These are phyloP conservation scores for Salix purpurea DNA, from an alignment of 345 rosid species.

Conservation along the genomic window DNA sequence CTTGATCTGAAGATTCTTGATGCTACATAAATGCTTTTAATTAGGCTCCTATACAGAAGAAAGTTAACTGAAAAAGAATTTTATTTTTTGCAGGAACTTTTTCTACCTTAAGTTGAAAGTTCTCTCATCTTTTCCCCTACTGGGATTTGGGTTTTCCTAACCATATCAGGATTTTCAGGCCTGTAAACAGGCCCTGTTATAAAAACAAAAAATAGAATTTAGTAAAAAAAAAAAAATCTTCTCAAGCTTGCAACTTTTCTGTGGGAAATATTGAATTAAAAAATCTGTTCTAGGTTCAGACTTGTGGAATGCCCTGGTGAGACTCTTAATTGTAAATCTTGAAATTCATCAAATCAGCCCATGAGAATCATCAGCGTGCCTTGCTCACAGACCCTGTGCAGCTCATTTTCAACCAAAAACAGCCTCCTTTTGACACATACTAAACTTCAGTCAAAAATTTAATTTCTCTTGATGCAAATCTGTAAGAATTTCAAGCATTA, in stretches of 20 bases:
- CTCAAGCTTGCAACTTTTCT: no score
- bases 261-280: no score
- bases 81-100: neutral
- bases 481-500: neutral
- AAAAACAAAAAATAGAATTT: no score
- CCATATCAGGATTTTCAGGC: no score
- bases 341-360: neutral
- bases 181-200: no score
- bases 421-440: neutral
- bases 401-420: neutral
- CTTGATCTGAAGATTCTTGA: neutral
- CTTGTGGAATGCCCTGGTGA: neutral
- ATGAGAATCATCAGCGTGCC: neutral
- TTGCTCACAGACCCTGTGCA: neutral
- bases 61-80: neutral
- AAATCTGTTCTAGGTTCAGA: neutral
- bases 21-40: neutral
- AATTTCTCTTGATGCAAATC: neutral
- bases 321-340: neutral
- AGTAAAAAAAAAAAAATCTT: no score
- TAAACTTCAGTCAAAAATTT: neutral
- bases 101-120: neutral
- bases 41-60: neutral
- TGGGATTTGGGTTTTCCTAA: neutral
- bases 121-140: neutral